phyloP scores from a whole-genome alignment of 306 rosid species.

The Rosa chinensis region DNA sequence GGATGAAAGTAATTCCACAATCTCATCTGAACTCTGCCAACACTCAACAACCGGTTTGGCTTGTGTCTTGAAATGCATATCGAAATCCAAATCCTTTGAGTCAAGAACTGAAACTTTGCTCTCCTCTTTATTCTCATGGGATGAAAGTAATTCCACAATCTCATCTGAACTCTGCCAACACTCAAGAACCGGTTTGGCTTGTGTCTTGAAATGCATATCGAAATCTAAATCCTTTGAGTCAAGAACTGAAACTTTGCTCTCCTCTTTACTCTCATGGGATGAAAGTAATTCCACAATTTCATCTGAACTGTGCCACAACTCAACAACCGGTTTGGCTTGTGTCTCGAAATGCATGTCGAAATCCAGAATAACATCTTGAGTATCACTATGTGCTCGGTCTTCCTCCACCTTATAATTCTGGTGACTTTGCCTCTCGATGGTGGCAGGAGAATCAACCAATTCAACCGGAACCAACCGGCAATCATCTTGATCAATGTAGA shows the following conservation, averaged over 20 bases:
- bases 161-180: constrained; percentile 67
- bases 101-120: constrained; percentile 27
- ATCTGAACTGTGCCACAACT: constrained; percentile 67
- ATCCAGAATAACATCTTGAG: constrained; percentile 77
- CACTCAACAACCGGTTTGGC: constrained; percentile 51
- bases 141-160: constrained; percentile 33
- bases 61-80: constrained; percentile 38
- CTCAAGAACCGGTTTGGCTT: constrained; percentile 48
- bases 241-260: constrained; percentile 14
- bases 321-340: constrained; percentile 47
- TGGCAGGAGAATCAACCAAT: constrained; percentile 43
- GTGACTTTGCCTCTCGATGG: constrained; percentile 29
- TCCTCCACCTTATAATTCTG: constrained; percentile 34
- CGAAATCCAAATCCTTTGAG: constrained; percentile 46
- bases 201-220: constrained; percentile 42
- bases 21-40: constrained; percentile 61
- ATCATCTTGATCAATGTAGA: constrained; percentile 73
- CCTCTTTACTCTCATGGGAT: constrained; percentile 26
- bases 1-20: constrained; percentile 32
- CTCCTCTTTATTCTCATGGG: constrained; percentile 25
- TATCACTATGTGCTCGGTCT: constrained; percentile 36
- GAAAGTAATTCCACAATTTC: constrained; percentile 39
- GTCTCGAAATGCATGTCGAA: constrained; percentile 50
- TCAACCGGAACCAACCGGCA: constrained; percentile 81
- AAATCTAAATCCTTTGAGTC: constrained; percentile 53